phyloP scores from a whole-genome alignment of 2,329 filamentous ascomycete species.

The Aspergillus arachidicola region DNA sequence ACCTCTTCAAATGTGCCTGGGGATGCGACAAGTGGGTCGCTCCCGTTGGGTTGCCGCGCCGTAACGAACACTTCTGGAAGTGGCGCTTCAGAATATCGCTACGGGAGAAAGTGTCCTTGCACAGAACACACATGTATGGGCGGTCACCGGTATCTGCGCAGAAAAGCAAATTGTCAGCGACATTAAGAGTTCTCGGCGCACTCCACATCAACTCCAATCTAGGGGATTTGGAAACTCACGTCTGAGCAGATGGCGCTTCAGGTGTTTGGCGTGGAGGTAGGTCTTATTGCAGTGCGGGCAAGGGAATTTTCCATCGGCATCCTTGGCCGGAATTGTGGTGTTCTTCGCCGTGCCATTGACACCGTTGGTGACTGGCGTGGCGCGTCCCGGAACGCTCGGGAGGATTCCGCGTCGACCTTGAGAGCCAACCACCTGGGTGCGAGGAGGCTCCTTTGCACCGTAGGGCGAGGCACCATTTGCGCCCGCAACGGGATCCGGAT shows the following conservation, averaged over 20 bases:
- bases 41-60: slow-evolving; percentile 92
- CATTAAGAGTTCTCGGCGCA: background rate
- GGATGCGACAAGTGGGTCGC: slow-evolving; percentile 93
- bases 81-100: slow-evolving; percentile 98
- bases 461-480: slow-evolving; percentile 42
- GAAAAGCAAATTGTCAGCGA: slow-evolving; percentile 28
- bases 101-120: slow-evolving; percentile 95
- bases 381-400: slow-evolving; percentile 84
- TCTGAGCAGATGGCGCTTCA: slow-evolving; percentile 93
- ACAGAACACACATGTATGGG: slow-evolving; percentile 96
- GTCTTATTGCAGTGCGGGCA: slow-evolving; percentile 98
- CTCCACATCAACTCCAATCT: background rate
- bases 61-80: slow-evolving; percentile 98
- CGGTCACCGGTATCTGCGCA: slow-evolving; percentile 87
- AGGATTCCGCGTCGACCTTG: slow-evolving; percentile 90
- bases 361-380: slow-evolving; percentile 68
- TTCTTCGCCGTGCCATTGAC: slow-evolving; percentile 71
- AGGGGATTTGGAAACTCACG: slow-evolving; percentile 66
- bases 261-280: slow-evolving; percentile 93
- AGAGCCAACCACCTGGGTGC: slow-evolving; percentile 88
- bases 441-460: slow-evolving; percentile 46
- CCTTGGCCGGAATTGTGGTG: slow-evolving; percentile 86
- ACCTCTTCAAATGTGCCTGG: slow-evolving; percentile 83
- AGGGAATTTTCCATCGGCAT: slow-evolving; percentile 96
- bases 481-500: slow-evolving; percentile 41